A percentile compares a stretch with the other conserved stretches of the same genome.
Evolutionary conservation across 768 basidiomycete species (phyloP).

Genomic region (Austroboletus festivus): DNA sequence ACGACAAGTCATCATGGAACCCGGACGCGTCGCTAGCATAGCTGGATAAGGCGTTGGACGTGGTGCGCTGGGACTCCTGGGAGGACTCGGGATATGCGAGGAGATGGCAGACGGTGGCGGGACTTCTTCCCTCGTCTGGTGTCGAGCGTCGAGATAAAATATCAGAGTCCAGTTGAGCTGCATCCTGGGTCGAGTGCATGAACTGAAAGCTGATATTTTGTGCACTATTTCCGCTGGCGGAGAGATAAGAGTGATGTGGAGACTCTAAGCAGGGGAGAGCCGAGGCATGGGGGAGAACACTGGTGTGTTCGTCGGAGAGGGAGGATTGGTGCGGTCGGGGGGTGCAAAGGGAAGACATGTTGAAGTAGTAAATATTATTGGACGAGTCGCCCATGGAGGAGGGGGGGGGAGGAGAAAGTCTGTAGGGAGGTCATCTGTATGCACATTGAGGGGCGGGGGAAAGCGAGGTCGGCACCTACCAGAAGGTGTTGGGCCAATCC

Average conservation of each 20-base stretch:
- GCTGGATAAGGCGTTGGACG: slow-evolving; percentile 18
- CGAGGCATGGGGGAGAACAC: slow-evolving; percentile 18
- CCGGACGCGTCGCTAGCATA: slow-evolving; percentile 14
- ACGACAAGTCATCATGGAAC: slow-evolving; percentile 9
- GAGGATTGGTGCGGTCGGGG: slow-evolving; percentile 12
- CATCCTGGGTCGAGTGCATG: slow-evolving; percentile 24
- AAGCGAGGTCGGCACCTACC: slow-evolving; percentile 19
- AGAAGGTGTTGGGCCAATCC: slow-evolving; percentile 13
- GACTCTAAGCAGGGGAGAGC: slow-evolving; percentile 14
- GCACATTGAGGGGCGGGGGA: slow-evolving; percentile 1
- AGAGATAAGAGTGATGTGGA: slow-evolving; percentile 15
- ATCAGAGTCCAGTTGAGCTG: slow-evolving; percentile 26
- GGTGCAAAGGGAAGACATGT: slow-evolving; percentile 7
- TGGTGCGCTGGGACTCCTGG: slow-evolving; percentile 31
- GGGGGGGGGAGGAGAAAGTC: not conserved
- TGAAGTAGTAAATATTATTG: slow-evolving; percentile 12
- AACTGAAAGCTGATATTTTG: slow-evolving; percentile 33
- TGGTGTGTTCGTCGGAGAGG: slow-evolving; percentile 12
- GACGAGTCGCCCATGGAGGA: slow-evolving; percentile 21
- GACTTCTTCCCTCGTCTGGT: slow-evolving; percentile 4
- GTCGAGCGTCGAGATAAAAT: slow-evolving; percentile 19
- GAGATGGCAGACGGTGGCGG: not conserved
- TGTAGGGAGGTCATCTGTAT: slow-evolving; percentile 24
- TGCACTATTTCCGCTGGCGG: slow-evolving; percentile 4
- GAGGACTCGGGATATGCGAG: slow-evolving; percentile 30